Conservation (phyloP, 2,329 filamentous ascomycete genomes). For the Didymella lethalis region DNA sequence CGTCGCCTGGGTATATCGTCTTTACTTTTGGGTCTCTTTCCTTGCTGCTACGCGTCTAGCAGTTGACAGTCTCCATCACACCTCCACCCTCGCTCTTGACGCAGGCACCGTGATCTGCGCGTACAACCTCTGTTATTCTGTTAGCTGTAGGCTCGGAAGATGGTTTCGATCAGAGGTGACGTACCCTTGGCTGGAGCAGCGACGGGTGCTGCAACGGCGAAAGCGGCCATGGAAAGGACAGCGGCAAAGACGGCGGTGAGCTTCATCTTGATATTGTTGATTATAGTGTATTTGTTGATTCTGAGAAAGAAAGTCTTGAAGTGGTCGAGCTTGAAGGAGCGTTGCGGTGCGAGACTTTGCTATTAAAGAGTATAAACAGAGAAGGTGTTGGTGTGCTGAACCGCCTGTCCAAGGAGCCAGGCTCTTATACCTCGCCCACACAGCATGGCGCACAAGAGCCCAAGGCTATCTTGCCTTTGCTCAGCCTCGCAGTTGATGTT, state of each 20-base stretch:
- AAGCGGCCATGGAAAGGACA: constrained; percentile 47
- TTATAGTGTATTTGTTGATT: neutral
- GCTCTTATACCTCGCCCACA: constrained; percentile 35
- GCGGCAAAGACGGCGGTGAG: constrained; percentile 45
- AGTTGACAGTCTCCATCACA: constrained; percentile 35
- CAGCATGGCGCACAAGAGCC: constrained; percentile 19
- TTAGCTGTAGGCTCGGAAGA: constrained; percentile 17
- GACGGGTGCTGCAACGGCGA: constrained; percentile 44
- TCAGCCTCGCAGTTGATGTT: constrained; percentile 15
- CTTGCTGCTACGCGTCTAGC: constrained; percentile 19
- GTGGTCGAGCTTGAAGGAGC: constrained; percentile 41
- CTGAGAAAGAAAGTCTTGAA: neutral
- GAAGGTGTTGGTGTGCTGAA: constrained; percentile 16
- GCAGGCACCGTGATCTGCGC: constrained; percentile 50
- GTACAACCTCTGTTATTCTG: constrained; percentile 32
- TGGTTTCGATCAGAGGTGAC: neutral
- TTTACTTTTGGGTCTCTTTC: neutral
- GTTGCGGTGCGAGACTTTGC: constrained; percentile 2
- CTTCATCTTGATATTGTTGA: constrained; percentile 40
- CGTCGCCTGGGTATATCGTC: constrained; percentile 14
- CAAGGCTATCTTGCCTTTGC: constrained; percentile 12
- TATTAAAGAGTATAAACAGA: constrained; percentile 25
- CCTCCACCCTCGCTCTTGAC: constrained; percentile 34
- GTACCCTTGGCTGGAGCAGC: constrained; percentile 39
- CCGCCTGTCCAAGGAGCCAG: constrained; percentile 10